Conservation (phyloP, 805 yeast genomes). For the Myxozyma nipponensis region DNA sequence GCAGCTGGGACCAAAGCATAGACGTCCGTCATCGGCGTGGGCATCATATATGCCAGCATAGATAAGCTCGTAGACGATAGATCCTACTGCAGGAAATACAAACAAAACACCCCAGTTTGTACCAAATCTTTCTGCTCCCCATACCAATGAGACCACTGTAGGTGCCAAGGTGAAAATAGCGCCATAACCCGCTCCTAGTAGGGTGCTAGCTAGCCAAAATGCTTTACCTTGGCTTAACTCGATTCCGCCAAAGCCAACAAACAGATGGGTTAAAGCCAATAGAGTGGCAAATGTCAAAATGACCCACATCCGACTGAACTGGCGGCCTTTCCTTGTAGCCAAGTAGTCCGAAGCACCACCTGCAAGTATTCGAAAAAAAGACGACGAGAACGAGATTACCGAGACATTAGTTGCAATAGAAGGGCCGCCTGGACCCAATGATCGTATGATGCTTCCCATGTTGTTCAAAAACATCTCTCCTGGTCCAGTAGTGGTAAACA, state of each 20-base stretch:
- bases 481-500: constrained; percentile 74
- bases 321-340: constrained; percentile 34
- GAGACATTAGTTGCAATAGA: constrained; percentile 45
- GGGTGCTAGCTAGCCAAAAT: constrained; percentile 40
- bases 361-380: constrained; percentile 59
- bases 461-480: constrained; percentile 80
- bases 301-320: constrained; percentile 34
- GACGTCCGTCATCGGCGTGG: constrained; percentile 33
- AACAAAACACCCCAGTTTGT: constrained; percentile 90
- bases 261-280: constrained; percentile 30
- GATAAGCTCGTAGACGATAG: constrained; percentile 60
- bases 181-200: constrained; percentile 74
- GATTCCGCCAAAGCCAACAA: constrained; percentile 23
- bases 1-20: constrained; percentile 29
- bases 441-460: constrained; percentile 65
- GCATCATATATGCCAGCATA: constrained; percentile 64
- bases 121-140: constrained; percentile 87
- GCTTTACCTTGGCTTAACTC: constrained; percentile 23
- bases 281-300: constrained; percentile 38
- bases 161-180: constrained; percentile 84
- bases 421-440: constrained; percentile 36
- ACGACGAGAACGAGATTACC: constrained; percentile 61
- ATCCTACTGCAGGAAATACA: constrained; percentile 83
- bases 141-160: constrained; percentile 71
- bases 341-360: constrained; percentile 69